These are phyloP conservation scores for Cladorrhinum sp. DNA, from an alignment of 2,329 filamentous ascomycete species.

Conservation along the genomic window DNA sequence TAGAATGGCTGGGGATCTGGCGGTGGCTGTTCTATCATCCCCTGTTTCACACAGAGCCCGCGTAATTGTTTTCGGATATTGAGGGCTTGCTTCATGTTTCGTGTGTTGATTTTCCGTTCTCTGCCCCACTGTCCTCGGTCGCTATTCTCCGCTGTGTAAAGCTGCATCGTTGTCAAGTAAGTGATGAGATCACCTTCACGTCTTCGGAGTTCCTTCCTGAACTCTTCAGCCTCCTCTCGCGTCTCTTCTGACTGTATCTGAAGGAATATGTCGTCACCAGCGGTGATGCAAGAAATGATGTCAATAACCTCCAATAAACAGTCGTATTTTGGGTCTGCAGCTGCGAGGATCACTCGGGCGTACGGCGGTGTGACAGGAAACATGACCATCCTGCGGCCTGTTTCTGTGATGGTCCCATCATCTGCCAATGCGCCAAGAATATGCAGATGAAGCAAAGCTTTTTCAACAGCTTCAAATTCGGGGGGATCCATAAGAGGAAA, in stretches of 20 bases:
- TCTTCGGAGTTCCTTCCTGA: slow-evolving; percentile 56
- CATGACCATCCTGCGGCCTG: slow-evolving; percentile 73
- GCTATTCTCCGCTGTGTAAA: slow-evolving; percentile 55
- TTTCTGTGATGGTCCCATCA: slow-evolving; percentile 67
- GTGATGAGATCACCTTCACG: slow-evolving; percentile 65
- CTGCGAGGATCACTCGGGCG: slow-evolving; percentile 78
- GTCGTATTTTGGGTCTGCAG: slow-evolving; percentile 65
- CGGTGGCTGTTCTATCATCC: slow-evolving; percentile 45
- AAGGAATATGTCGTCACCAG: slow-evolving; percentile 61
- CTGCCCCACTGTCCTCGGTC: slow-evolving; percentile 58
- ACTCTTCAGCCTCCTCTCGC: slow-evolving; percentile 50
- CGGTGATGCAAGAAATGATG: slow-evolving; percentile 65
- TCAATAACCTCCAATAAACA: slow-evolving; percentile 84
- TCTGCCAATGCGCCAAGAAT: slow-evolving; percentile 73
- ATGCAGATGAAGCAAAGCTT: slow-evolving; percentile 76
- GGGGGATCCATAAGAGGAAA: slow-evolving; percentile 88
- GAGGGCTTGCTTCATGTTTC: slow-evolving; percentile 61
- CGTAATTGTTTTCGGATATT: slow-evolving; percentile 62
- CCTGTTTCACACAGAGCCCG: slow-evolving; percentile 51
- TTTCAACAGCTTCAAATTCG: slow-evolving; percentile 72
- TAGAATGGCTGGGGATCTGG: slow-evolving; percentile 56
- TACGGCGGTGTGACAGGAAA: slow-evolving; percentile 81
- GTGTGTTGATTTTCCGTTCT: slow-evolving; percentile 52
- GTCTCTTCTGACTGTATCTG: slow-evolving; percentile 58
- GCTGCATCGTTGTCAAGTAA: slow-evolving; percentile 61